Evolutionary conservation across 169 alveolate species (phyloP), one percentile per base, ranked within the genome.

Genomic region (Plasmodium fragile): DNA sequence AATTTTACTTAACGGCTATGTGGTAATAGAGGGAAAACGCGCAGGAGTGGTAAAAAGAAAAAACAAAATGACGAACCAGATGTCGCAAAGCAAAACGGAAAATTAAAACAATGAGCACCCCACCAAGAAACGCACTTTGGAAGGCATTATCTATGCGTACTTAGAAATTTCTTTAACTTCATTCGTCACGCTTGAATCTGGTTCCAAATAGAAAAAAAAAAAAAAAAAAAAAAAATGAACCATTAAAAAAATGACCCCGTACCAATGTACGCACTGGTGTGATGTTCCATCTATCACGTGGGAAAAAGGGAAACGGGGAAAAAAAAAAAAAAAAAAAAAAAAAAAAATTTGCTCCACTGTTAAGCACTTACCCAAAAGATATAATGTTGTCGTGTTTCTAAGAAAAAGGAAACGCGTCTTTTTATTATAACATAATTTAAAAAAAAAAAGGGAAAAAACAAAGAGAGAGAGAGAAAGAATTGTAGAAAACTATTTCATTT

Each of bases 281-380:
- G 75, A 59, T 2, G 34, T 18, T 59, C 75, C 28, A 25, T 59
- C 75, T 18, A 25, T 59, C 28, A 59, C 75, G 75, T 59, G 75
- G 34, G 34, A 59, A 25, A 59, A 59, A 59, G 34, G 16, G 8
- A 18, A 59, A 59, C 28, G 34, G 36, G 75, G 75, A 25, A 59
- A 59, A 59, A 59, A 59, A 59, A 59, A 55, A 55, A 59, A 59
- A 59, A 59, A 59, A 59, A 59, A 59, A 59, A 59, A 59, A 59
- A 59, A 59, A 59, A 13, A 59, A 59, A 59, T 22, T 22, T 59
- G 36, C 75, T 18, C 34, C 75, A 22, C 1, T 59, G 11, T 18
- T 59, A 22, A 59, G 36, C 7, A 59, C 75, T 22, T 59, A 59
- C 28, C 34, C 34, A 6, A 59, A 59, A 59, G 34, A 18, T 45